Evolutionary conservation across 331 rosid genomes (phyloP).

Genomic region (Rosa hybrid): DNA sequence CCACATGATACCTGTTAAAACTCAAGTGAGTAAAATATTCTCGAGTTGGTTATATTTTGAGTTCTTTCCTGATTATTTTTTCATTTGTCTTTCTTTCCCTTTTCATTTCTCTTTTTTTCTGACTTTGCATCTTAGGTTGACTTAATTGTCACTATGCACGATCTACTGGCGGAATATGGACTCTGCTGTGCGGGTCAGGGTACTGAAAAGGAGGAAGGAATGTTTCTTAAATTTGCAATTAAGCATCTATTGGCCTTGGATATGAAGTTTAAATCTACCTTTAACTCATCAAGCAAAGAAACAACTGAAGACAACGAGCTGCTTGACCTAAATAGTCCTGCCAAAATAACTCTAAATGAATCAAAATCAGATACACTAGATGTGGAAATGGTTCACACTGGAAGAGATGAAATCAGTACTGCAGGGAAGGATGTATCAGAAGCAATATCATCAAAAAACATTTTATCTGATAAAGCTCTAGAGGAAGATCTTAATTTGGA

Average conservation of each 20-base stretch:
- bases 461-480: slow-evolving; percentile 40
- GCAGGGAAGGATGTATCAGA: slow-evolving; percentile 49
- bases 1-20: slow-evolving; percentile 54
- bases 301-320: slow-evolving; percentile 42
- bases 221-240: slow-evolving; percentile 90
- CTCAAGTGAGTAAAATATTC: slow-evolving; percentile 60
- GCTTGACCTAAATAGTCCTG: slow-evolving; percentile 47
- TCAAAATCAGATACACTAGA: slow-evolving; percentile 43
- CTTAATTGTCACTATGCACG: slow-evolving; percentile 86
- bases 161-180: slow-evolving; percentile 90
- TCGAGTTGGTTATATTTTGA: slow-evolving; percentile 15
- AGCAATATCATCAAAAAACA: slow-evolving; percentile 41
- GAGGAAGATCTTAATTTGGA: slow-evolving; percentile 46
- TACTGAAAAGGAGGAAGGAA: slow-evolving; percentile 84
- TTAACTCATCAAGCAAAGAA: slow-evolving; percentile 52
- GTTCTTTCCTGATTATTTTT: slow-evolving; percentile 7
- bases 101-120: slow-evolving; percentile 20
- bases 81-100: not conserved
- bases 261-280: slow-evolving; percentile 79
- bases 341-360: slow-evolving; percentile 48
- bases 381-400: slow-evolving; percentile 43
- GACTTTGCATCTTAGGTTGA: slow-evolving; percentile 67
- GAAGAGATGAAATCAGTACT: slow-evolving; percentile 45
- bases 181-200: slow-evolving; percentile 89
- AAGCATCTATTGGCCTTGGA: slow-evolving; percentile 91